phyloP scores from a whole-genome alignment of 768 basidiomycete species.

The Trametopsis cervina region DNA sequence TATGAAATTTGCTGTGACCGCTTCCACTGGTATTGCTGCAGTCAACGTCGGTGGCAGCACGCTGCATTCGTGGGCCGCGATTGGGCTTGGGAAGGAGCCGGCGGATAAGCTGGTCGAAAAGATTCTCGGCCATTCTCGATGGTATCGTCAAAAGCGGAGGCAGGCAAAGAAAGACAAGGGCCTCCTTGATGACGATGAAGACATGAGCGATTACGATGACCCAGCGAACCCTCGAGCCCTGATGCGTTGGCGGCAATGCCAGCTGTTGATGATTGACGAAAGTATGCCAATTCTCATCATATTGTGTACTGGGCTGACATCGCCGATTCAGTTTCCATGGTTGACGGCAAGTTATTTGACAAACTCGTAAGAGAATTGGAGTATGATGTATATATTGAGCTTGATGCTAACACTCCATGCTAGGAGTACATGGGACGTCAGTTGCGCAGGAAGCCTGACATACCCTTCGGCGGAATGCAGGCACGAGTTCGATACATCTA shows the following conservation, averaged over 20 bases:
- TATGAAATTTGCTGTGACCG: constrained; percentile 59
- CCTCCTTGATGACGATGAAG: neutral
- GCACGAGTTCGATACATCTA: too few relatives aligned
- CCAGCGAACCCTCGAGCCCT: neutral
- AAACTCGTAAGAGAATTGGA: constrained; percentile 49
- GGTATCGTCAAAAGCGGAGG: neutral
- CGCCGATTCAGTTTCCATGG: constrained; percentile 67
- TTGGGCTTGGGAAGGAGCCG: constrained; percentile 60
- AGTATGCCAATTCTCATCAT: constrained; percentile 32
- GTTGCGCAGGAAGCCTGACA: constrained; percentile 39
- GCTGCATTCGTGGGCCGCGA: constrained; percentile 75
- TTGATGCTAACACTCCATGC: constrained; percentile 20
- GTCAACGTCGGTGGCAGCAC: constrained; percentile 81
- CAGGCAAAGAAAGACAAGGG: neutral
- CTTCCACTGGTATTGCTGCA: constrained; percentile 72
- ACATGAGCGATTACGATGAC: neutral
- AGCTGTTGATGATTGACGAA: constrained; percentile 78
- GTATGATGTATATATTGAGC: constrained; percentile 19
- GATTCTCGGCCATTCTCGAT: constrained; percentile 7
- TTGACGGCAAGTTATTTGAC: constrained; percentile 73
- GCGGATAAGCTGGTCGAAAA: constrained; percentile 37
- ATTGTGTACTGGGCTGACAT: neutral
- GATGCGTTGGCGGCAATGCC: constrained; percentile 53
- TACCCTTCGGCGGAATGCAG: constrained; percentile 85
- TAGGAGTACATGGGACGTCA: constrained; percentile 57